These are phyloP conservation scores for Psilocybe cyanescens DNA, from an alignment of 768 basidiomycete genomes.

Conservation along the genomic window DNA sequence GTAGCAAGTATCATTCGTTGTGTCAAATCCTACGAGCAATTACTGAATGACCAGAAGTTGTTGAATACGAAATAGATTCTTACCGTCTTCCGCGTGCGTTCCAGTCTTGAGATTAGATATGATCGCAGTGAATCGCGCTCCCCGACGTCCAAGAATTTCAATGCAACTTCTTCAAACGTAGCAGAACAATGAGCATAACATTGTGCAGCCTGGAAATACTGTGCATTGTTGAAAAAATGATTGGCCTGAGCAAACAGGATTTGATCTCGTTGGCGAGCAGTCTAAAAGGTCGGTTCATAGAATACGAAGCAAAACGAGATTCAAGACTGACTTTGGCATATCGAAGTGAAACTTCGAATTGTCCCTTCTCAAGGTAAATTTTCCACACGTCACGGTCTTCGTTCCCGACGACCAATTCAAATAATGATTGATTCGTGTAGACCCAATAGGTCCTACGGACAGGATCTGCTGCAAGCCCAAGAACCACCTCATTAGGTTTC, in stretches of 20 bases:
- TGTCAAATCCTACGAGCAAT: conserved; percentile 70
- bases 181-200: conserved; percentile 89
- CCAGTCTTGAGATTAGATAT: conserved; percentile 87
- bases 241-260: conserved; percentile 86
- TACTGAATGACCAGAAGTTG: not conserved
- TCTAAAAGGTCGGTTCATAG: conserved; percentile 46
- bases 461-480: conserved; percentile 82
- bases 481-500: conserved; percentile 76
- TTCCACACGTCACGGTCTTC: conserved; percentile 97
- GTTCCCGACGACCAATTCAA: conserved; percentile 83
- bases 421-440: conserved; percentile 86
- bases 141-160: conserved; percentile 87
- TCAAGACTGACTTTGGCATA: conserved; percentile 72
- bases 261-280: conserved; percentile 83
- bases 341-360: conserved; percentile 77
- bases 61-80: conserved; percentile 26
- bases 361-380: conserved; percentile 78
- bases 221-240: conserved; percentile 73
- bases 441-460: conserved; percentile 93
- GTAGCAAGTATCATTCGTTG: conserved; percentile 98
- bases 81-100: conserved; percentile 83
- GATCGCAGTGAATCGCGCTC: conserved; percentile 91
- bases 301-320: not conserved
- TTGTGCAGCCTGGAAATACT: conserved; percentile 91
- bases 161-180: conserved; percentile 88